A percentile compares a stretch with the other conserved stretches of the same genome.
phyloP scores from a whole-genome alignment of 345 rosid species.

The Arabis alpina region DNA sequence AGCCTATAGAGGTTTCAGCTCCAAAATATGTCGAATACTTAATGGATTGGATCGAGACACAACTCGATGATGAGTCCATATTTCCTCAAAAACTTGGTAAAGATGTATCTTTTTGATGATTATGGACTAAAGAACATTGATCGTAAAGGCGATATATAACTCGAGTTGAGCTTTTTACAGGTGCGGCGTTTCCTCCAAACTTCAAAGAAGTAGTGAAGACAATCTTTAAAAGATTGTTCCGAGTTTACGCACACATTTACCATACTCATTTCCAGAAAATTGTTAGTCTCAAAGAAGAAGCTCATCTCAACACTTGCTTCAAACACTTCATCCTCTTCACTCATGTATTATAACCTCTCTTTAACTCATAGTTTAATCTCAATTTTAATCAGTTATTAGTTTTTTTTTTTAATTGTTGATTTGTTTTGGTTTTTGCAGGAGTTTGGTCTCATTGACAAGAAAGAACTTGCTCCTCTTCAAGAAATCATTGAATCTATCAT shows the following conservation, averaged over 20 bases:
- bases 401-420: background rate
- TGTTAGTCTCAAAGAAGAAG: constrained; percentile 99
- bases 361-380: too few species aligned
- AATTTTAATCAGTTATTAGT: constrained; percentile 44
- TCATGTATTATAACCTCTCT: constrained; percentile 50
- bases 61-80: constrained; percentile 94
- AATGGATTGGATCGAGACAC: constrained; percentile 98
- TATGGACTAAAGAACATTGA: background rate
- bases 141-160: background rate
- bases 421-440: constrained; percentile 57
- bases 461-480: constrained; percentile 96
- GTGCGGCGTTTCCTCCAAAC: constrained; percentile 93
- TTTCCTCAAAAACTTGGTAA: constrained; percentile 98
- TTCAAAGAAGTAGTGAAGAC: constrained; percentile 98
- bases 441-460: constrained; percentile 92
- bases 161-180: constrained; percentile 40
- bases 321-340: constrained; percentile 97
- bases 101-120: background rate
- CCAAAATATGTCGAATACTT: constrained; percentile 99
- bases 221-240: constrained; percentile 90
- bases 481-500: constrained; percentile 92
- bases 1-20: constrained; percentile 98
- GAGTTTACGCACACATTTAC: constrained; percentile 96
- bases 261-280: constrained; percentile 98
- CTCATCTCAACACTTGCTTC: constrained; percentile 99